These are phyloP conservation scores for Anisodus acutangulus DNA, from an alignment of 257 asterid genomes.

Conservation along the genomic window DNA sequence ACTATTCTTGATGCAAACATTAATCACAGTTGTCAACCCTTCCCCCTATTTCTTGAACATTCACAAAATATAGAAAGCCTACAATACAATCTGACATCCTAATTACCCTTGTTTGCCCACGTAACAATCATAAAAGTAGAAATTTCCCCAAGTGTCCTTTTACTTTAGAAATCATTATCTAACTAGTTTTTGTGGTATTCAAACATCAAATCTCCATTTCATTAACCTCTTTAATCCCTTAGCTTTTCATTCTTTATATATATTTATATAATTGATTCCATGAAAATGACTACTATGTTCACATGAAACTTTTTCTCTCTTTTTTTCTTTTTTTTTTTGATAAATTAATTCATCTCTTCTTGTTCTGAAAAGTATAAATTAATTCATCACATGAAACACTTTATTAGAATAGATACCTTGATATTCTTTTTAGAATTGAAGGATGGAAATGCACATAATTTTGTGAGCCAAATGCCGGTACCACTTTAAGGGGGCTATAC, in stretches of 20 bases:
- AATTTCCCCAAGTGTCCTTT: not conserved
- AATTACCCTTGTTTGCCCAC: not conserved
- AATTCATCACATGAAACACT: not conserved
- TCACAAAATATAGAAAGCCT: not conserved
- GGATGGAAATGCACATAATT: not conserved
- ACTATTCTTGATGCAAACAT: not conserved
- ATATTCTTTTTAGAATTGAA: not conserved
- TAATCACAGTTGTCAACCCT: not conserved
- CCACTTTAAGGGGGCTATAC: not conserved
- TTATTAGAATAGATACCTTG: not conserved
- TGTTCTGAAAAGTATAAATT: not conserved
- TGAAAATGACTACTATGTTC: too few species aligned
- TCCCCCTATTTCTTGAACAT: not conserved
- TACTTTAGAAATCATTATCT: not conserved
- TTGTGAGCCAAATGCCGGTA: constrained; percentile 20
- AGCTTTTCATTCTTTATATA: too few species aligned
- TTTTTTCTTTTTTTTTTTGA: not conserved
- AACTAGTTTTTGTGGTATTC: constrained; percentile 3
- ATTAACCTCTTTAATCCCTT: not conserved
- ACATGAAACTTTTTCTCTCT: not conserved
- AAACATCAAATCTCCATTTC: constrained; percentile 10
- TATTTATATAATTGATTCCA: too few species aligned
- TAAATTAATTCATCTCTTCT: not conserved
- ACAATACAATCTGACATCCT: not conserved
- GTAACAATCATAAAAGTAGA: not conserved